Evolutionary conservation across 768 basidiomycete genomes (phyloP).

Genomic region (Mycena polygramma): DNA sequence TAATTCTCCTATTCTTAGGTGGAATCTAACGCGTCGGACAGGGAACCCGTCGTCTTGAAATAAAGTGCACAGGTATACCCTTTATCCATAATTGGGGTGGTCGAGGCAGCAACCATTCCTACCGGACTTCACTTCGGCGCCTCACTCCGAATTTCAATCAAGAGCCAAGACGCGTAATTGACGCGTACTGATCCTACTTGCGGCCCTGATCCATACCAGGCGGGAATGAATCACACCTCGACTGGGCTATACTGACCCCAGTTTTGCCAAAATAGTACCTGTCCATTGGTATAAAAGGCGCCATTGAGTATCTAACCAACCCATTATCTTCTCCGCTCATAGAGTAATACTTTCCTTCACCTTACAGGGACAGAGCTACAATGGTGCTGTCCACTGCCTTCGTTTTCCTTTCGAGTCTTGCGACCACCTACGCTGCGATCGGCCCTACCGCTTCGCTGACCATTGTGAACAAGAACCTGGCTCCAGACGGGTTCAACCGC

Average conservation of each 20-base stretch:
- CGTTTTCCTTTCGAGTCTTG: constrained; percentile 5
- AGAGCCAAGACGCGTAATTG: not conserved
- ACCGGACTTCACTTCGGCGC: not conserved
- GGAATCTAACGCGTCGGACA: not conserved
- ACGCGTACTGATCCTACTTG: not conserved
- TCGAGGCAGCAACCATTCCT: not conserved
- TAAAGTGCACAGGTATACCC: not conserved
- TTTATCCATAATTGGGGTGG: not conserved
- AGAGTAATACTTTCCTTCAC: not conserved
- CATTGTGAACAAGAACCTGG: constrained; percentile 32
- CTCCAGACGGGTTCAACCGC: constrained; percentile 35
- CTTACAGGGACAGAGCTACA: not conserved
- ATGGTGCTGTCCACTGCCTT: constrained; percentile 6
- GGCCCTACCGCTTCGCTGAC: constrained; percentile 21
- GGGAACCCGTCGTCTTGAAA: not conserved
- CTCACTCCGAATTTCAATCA: not conserved
- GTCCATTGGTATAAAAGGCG: not conserved
- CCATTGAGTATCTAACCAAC: not conserved
- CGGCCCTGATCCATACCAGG: not conserved
- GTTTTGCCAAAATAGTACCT: not conserved
- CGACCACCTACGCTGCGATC: not conserved
- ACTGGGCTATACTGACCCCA: not conserved
- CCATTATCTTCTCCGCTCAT: not conserved
- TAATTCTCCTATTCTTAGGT: not conserved
- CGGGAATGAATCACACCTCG: not conserved